A percentile compares a stretch with the other conserved stretches of the same genome.
These are phyloP conservation scores for Chloris gayana DNA, from an alignment of 176 grass and related monocot species.

Conservation along the genomic window DNA sequence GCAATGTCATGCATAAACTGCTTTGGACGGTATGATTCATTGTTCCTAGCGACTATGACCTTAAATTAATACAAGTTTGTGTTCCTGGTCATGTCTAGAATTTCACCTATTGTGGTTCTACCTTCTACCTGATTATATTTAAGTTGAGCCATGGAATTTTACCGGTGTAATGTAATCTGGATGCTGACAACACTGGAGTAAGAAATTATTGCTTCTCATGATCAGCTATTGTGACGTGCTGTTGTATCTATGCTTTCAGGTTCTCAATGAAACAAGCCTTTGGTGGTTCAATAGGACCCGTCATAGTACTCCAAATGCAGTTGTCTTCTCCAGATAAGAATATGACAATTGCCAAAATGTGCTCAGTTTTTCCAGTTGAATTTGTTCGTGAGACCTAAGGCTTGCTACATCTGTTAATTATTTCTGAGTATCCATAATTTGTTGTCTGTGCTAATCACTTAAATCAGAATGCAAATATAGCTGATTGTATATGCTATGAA, in stretches of 20 bases:
- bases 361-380: constrained; percentile 96
- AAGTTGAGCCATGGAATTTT: neutral
- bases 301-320: constrained; percentile 93
- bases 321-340: constrained; percentile 91
- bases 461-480: neutral
- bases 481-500: too few species aligned
- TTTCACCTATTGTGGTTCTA: neutral
- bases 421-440: constrained; percentile 5
- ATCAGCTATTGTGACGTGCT: neutral
- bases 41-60: neutral
- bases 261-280: constrained; percentile 93
- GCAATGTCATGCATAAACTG: neutral
- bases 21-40: neutral
- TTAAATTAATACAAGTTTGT: neutral
- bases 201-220: neutral
- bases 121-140: neutral
- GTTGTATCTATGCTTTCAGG: constrained; percentile 48
- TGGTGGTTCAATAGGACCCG: constrained; percentile 89
- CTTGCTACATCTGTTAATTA: constrained; percentile 21
- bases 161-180: neutral
- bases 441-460: neutral
- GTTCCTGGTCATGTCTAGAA: neutral
- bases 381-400: constrained; percentile 86
- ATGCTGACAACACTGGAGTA: neutral
- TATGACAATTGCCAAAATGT: constrained; percentile 91